Evolutionary conservation across 768 basidiomycete genomes (phyloP).

Genomic region (Leccinum boreale): DNA sequence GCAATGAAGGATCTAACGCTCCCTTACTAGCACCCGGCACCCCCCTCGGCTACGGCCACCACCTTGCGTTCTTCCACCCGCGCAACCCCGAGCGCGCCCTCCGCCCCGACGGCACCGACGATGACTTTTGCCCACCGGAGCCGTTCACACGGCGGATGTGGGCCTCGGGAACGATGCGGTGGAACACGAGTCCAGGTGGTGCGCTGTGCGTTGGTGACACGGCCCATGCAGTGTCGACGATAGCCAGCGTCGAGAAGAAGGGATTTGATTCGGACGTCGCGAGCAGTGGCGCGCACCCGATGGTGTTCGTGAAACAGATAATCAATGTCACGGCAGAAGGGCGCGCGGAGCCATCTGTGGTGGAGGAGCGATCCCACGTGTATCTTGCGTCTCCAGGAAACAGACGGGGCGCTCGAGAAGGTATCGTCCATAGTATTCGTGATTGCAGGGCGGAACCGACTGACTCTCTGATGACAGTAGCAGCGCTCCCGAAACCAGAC

Average conservation of each 20-base stretch:
- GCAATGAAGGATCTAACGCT: conserved; percentile 30
- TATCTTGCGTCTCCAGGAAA: conserved; percentile 43
- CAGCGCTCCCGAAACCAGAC: conserved; percentile 47
- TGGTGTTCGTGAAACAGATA: conserved; percentile 72
- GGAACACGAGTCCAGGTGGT: conserved; percentile 40
- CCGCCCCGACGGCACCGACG: conserved; percentile 69
- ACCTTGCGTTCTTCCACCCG: conserved; percentile 73
- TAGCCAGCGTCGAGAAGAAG: conserved; percentile 57
- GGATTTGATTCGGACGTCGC: conserved; percentile 43
- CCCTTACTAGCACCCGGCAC: conserved; percentile 38
- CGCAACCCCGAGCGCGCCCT: conserved; percentile 54
- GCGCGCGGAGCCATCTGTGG: conserved; percentile 42
- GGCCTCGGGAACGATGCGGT: conserved; percentile 68
- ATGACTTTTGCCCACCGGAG: conserved; percentile 65
- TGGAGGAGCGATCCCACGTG: conserved; percentile 68
- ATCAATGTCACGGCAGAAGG: conserved; percentile 51
- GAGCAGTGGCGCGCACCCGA: conserved; percentile 49
- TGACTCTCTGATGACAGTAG: conserved; percentile 36
- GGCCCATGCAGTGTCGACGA: conserved; percentile 45
- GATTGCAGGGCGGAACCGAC: not conserved
- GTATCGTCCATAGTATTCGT: conserved; percentile 27
- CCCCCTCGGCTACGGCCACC: conserved; percentile 59
- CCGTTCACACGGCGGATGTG: conserved; percentile 82
- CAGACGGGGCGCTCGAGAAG: conserved; percentile 39
- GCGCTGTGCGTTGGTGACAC: conserved; percentile 53